Base-by-base conservation (phyloP, 768 basidiomycete species). In the Panus rudis region DNA sequence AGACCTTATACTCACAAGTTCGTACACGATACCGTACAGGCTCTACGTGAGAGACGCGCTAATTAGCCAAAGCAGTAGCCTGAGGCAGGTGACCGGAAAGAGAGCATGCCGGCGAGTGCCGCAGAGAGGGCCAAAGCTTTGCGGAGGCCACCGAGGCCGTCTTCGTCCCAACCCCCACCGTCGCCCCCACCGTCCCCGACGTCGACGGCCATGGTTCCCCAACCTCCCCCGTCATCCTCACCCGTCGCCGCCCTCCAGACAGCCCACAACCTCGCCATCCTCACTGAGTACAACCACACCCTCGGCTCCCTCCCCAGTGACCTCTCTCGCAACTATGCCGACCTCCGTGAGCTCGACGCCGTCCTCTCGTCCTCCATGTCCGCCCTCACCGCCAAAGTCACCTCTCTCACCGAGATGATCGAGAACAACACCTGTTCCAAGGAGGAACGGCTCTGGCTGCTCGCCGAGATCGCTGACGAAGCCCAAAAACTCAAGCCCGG, bases 321-420 rank as follows among this genome's bases (percentile, higher is more conserved):
- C 65, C 81, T 99, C 63, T 94, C 94, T 11, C 82, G 90, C 63
- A 84, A 81, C 64, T 89, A 96, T 63, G 89, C 86, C 10, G 96
- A 99, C 73, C 79, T 99, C 42, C 88, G 92, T 51, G 96, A 99
- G 67, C 87, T 99, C 66, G 96, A 98, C 63, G 96, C 94, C 45
- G 96, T 99, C 46, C 78, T 99, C 53, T 92, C 92, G 52, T 72
- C 86, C 33, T 90, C 90, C 49, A 85, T 94, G 64, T 62, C 79
- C 51, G 71, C 76, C 52, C 84, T 99, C 58, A 91, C 86, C 45
- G 53, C 72, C 34, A 91, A 91, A 64, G 83, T 98, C 51, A 73
- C 77, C 45, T 60, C 63, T 28, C 82, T 99, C 52, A 84, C 81
- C 30, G 58, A 68, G 45, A 79, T 89, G 76, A 80, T 96, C 57